phyloP scores from a whole-genome alignment of 805 yeast species.

The Ogataea nitratoaversa region DNA sequence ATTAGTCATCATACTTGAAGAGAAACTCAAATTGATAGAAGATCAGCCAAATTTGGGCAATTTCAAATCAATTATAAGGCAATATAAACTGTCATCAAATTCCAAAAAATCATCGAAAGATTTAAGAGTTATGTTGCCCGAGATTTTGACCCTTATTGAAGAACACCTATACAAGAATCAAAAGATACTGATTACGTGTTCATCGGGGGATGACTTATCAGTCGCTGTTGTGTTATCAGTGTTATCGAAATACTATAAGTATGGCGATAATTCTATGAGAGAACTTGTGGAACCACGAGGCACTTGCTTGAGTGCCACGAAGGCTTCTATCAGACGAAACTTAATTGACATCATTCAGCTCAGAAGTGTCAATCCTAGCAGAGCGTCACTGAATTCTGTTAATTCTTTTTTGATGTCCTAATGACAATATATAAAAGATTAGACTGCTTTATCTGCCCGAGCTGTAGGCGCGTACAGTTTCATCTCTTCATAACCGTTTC shows the following conservation, averaged over 20 bases:
- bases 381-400: constrained; percentile 72
- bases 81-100: constrained; percentile 17
- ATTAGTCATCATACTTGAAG: constrained; percentile 1
- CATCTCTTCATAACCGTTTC: too few species aligned
- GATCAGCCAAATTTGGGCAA: neutral
- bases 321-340: constrained; percentile 30
- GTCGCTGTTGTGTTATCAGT: constrained; percentile 54
- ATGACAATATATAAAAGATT: too few species aligned
- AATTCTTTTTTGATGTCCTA: constrained; percentile 52
- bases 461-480: too few species aligned
- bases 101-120: constrained; percentile 66
- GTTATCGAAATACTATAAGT: constrained; percentile 39
- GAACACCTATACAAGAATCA: constrained; percentile 3
- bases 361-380: constrained; percentile 64
- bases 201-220: constrained; percentile 62
- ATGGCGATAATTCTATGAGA: constrained; percentile 17
- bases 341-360: constrained; percentile 45
- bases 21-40: neutral
- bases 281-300: constrained; percentile 34
- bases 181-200: constrained; percentile 48
- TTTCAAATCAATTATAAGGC: constrained; percentile 6
- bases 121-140: constrained; percentile 45
- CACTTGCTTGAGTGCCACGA: too few species aligned
- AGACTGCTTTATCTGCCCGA: too few species aligned
- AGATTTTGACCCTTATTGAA: constrained; percentile 32